Percentiles rank a stretch among this genome's conserved stretches.
These are phyloP conservation scores for Elaeagnus macrophylla DNA, from an alignment of 306 rosid species.

Conservation along the genomic window DNA sequence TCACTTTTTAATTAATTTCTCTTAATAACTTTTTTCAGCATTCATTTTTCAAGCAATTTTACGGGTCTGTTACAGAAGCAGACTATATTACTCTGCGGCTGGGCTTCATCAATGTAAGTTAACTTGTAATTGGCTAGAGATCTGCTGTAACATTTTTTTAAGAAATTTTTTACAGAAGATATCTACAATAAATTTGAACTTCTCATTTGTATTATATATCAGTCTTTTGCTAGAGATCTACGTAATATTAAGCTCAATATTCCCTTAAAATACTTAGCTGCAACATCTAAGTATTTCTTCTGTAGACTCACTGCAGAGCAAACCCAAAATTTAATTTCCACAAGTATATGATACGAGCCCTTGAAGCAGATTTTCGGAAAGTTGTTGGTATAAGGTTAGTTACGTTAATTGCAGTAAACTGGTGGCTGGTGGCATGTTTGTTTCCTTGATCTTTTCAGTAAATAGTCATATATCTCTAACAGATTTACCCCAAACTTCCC, in stretches of 20 bases:
- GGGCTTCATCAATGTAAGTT: conserved; percentile 27
- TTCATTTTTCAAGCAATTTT: conserved; percentile 29
- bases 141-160: neutral
- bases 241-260: neutral
- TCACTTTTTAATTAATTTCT: neutral
- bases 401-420: too few relatives aligned
- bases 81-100: conserved; percentile 26
- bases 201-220: neutral
- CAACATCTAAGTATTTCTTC: neutral
- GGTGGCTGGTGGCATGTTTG: too few relatives aligned
- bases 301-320: conserved; percentile 24
- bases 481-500: too few relatives aligned
- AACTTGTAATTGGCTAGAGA: neutral
- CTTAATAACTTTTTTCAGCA: conserved; percentile 12
- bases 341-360: conserved; percentile 31
- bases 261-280: neutral
- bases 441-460: neutral
- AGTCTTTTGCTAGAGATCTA: neutral
- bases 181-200: too few relatives aligned
- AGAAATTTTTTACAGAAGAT: too few relatives aligned
- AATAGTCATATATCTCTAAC: neutral
- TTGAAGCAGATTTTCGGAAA: conserved; percentile 29
- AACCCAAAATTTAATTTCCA: conserved; percentile 29
- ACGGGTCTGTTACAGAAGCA: conserved; percentile 27
- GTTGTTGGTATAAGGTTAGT: conserved; percentile 32